A percentile compares a stretch with the other conserved stretches of the same genome.
These are phyloP conservation scores for Colletotrichum spinosum DNA, from an alignment of 2,329 filamentous ascomycete species.

Conservation along the genomic window DNA sequence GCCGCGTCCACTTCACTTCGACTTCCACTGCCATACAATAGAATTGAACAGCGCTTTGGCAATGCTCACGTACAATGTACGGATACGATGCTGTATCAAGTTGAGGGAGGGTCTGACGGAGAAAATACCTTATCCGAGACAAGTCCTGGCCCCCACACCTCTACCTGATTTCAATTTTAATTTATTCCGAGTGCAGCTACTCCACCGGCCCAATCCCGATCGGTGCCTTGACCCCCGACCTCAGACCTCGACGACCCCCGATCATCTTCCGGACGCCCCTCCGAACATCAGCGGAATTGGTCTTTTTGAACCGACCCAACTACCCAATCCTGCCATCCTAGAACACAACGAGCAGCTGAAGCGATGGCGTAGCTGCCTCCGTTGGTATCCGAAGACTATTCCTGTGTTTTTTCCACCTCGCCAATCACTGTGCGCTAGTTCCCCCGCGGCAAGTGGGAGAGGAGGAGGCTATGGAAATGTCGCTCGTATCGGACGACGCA, in stretches of 20 bases:
- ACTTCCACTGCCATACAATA: too few relatives aligned
- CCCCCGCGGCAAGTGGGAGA: constrained; percentile 19
- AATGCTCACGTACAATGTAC: too few relatives aligned
- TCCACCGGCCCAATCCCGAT: constrained; percentile 16
- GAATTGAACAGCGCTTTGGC: too few relatives aligned
- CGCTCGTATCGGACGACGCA: not conserved
- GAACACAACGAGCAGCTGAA: not conserved
- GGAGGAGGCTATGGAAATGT: constrained; percentile 1
- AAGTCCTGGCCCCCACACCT: constrained; percentile 14
- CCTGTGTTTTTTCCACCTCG: not conserved
- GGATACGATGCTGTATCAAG: too few relatives aligned
- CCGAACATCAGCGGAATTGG: too few relatives aligned
- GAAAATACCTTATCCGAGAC: constrained; percentile 32
- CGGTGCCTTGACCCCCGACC: constrained; percentile 11
- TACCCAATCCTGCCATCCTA: constrained; percentile 16
- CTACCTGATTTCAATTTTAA: constrained; percentile 32
- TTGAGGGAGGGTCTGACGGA: not conserved
- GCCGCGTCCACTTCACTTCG: too few relatives aligned
- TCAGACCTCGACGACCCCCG: not conserved
- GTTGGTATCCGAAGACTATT: constrained; percentile 10
- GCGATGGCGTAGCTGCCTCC: constrained; percentile 9
- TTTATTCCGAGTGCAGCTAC: constrained; percentile 18
- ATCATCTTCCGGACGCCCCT: not conserved
- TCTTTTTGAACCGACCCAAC: not conserved
- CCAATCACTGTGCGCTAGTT: not conserved